Evolutionary conservation across 352 stramenopile genomes (phyloP), one percentile per base, ranked within the genome.

Genomic region (Phytophthora chlamydospora): DNA sequence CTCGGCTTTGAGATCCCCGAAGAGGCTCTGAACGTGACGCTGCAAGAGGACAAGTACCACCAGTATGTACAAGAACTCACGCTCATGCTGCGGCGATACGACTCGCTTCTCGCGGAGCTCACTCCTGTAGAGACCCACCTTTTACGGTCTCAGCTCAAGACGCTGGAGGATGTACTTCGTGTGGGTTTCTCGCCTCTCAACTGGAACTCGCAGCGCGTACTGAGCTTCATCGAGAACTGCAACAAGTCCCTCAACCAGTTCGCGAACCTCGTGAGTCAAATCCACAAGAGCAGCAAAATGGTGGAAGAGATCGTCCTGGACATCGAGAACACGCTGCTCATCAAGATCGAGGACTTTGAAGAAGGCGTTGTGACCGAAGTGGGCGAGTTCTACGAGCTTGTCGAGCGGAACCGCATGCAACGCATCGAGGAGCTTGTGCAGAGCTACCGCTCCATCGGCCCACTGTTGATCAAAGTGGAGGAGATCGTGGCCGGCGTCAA

Each of bases 1-100:
- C 84, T 98, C 31, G 95, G 96, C 5, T 98, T 98, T 79, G 85
- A 97, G 44, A 96, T 97, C 36, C 96, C 96, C 0, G 96, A 98
- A 66, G 87, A 96, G 24, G 95, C 96, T 0, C 68, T 98, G 27
- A 98, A 98, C 55, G 95, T 98, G 58, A 97, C 96, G 19, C 78
- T 98, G 2, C 96, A 98, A 64, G 96, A 98, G 62, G 90, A 98
- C 62, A 98, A 98, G 58, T 98, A 98, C 64, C 95, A 98, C 58
- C 80, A 94, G 41, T 97, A 97, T 36, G 93, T 98, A 12, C 90
- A 97, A 45, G 83, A 97, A 38, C 59, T 98, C 14, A 87, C 89
- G 10, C 63, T 96, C 16, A 98, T 98, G 90, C 77, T 98, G 0
- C 73, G 80, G 1, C 90, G 94, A 17, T 98, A 98, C 59, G 89